Percentiles rank a stretch among this genome's conserved stretches.
These are phyloP conservation scores for Quercus engelmannii DNA, from an alignment of 306 rosid genomes.

Conservation along the genomic window DNA sequence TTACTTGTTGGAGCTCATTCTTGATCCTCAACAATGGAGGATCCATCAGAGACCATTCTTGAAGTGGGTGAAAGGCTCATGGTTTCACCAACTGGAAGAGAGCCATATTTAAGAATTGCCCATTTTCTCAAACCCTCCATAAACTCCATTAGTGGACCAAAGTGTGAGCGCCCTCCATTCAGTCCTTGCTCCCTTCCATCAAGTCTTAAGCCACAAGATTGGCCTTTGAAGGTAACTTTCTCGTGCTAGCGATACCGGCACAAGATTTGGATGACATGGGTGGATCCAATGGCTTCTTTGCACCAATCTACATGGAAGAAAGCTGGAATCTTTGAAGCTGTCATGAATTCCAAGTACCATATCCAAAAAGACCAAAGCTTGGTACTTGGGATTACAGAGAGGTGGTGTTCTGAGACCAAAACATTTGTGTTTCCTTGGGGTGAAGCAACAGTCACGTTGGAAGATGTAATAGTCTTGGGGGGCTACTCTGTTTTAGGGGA, in stretches of 20 bases:
- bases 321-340: conserved; percentile 43
- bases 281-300: conserved; percentile 8
- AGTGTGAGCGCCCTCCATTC: background rate
- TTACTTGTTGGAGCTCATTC: too few relatives aligned
- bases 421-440: conserved; percentile 46
- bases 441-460: conserved; percentile 53
- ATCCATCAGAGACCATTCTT: conserved; percentile 17
- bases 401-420: conserved; percentile 41
- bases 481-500: conserved; percentile 20
- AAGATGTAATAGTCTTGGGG: conserved; percentile 42
- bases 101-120: conserved; percentile 30
- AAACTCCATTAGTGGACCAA: background rate
- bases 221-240: conserved; percentile 18
- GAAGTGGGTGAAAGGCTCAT: conserved; percentile 35
- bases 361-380: conserved; percentile 10
- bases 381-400: conserved; percentile 33
- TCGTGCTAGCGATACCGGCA: conserved; percentile 20
- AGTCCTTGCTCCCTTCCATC: background rate
- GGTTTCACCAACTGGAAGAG: conserved; percentile 48
- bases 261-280: conserved; percentile 30
- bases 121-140: conserved; percentile 42
- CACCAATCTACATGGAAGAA: conserved; percentile 36
- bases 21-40: conserved; percentile 3
- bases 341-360: conserved; percentile 24
- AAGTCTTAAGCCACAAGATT: background rate